phyloP scores from a whole-genome alignment of 345 rosid species.

The Geranium brycei region DNA sequence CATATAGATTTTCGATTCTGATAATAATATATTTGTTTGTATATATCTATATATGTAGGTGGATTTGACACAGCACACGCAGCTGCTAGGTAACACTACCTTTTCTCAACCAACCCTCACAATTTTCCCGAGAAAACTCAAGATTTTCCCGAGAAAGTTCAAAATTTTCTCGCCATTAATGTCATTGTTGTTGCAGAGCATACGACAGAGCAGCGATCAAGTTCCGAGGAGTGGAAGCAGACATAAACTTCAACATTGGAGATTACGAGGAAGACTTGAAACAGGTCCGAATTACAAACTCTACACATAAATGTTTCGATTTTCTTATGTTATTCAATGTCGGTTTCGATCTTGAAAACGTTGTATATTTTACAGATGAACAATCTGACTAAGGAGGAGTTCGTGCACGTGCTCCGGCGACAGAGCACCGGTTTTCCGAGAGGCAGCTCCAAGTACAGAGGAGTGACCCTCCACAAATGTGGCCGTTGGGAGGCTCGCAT shows the following conservation, averaged over 20 bases:
- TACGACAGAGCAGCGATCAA: constrained; percentile 97
- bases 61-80: constrained; percentile 99
- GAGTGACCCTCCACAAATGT: constrained; percentile 95
- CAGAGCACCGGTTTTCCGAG: constrained; percentile 94
- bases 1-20: no score
- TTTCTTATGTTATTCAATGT: neutral
- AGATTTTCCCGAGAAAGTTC: neutral
- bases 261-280: constrained; percentile 83
- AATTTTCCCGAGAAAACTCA: neutral
- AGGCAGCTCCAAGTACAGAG: constrained; percentile 94
- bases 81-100: constrained; percentile 65
- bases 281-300: constrained; percentile 35
- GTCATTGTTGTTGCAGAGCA: constrained; percentile 36
- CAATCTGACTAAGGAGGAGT: constrained; percentile 80
- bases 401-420: constrained; percentile 86
- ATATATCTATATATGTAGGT: constrained; percentile 46
- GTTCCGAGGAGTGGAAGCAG: constrained; percentile 90
- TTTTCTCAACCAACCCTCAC: neutral
- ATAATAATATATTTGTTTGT: constrained; percentile 4
- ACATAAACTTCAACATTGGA: constrained; percentile 72
- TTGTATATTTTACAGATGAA: constrained; percentile 45
- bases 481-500: constrained; percentile 97
- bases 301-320: neutral
- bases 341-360: neutral
- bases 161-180: neutral